Evolutionary conservation across 2,329 filamentous ascomycete species (phyloP).

Genomic region (Dryadomyces sulphureus): DNA sequence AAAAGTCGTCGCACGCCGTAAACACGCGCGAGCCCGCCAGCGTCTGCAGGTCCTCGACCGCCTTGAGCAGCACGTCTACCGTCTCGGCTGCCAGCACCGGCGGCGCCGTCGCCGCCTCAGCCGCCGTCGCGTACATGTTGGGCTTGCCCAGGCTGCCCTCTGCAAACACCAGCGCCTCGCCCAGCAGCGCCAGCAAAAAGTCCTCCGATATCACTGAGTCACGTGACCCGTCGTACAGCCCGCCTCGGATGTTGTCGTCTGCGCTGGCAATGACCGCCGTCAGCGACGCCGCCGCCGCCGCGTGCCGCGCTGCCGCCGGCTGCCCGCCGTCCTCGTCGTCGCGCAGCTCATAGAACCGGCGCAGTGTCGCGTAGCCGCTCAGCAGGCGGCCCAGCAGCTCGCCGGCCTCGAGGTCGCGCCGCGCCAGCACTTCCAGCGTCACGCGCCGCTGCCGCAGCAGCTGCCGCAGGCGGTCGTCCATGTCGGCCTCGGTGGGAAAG

Average conservation of each 20-base stretch:
- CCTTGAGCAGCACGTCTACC: conserved; percentile 60
- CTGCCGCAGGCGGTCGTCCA: conserved; percentile 57
- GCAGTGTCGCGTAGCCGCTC: conserved; percentile 81
- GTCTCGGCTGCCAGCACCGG: conserved; percentile 46
- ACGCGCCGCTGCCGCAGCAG: conserved; percentile 59
- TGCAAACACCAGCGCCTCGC: conserved; percentile 68
- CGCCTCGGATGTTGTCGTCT: conserved; percentile 81
- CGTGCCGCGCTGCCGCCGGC: conserved; percentile 47
- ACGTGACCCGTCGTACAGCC: conserved; percentile 66
- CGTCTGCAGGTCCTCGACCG: conserved; percentile 66
- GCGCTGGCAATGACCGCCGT: conserved; percentile 75
- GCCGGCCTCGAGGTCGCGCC: conserved; percentile 66
- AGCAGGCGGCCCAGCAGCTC: conserved; percentile 72
- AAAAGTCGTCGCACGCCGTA: conserved; percentile 61
- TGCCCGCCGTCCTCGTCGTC: conserved; percentile 30
- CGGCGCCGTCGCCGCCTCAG: conserved; percentile 11
- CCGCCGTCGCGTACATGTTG: conserved; percentile 3
- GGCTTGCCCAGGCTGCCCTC: conserved; percentile 19
- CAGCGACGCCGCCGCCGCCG: conserved; percentile 60
- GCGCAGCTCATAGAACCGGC: conserved; percentile 79
- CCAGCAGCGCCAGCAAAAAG: conserved; percentile 67
- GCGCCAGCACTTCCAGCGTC: conserved; percentile 57
- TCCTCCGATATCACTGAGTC: conserved; percentile 82
- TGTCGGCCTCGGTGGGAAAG: conserved; percentile 55
- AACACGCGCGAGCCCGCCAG: conserved; percentile 55